Evolutionary conservation across 2,329 filamentous ascomycete genomes (phyloP), one percentile per base, ranked within the genome.

Genomic region (Xylaria sp.): DNA sequence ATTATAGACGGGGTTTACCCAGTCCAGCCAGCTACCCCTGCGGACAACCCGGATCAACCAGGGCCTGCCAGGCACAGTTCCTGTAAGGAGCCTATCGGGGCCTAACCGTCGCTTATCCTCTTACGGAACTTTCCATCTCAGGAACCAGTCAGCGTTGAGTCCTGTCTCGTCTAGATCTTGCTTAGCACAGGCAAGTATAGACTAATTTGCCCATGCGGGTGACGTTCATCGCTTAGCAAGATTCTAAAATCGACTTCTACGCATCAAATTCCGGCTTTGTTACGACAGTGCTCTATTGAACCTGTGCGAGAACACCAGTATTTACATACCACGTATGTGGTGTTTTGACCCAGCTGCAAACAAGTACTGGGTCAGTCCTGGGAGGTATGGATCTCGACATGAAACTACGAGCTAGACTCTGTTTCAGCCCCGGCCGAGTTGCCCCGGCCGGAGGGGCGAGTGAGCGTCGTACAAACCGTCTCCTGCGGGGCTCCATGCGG

Each of bases 401-500:
- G 65, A 67, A 68, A 70, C 60, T 65, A 65, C 61, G 28, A 51
- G 46, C 44, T 51, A 31, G 61, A 59, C 60, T 57, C 37, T 68
- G 68, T 70, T 70, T 70, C 68, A 70, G 65, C 44, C 60, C 64
- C 52, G 55, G 57, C 34, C 48, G 20, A 62, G 25, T 63, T 56
- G 62, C 66, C 55, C 69, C 61, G 66, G 68, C 58, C 44, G 44
- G 62, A 65, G 50, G 69, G 55, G 59, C 62, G 39, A 59, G 56
- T 20, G 63, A 62, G 57, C 25, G 12, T 56, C 52, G 12, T 56
- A 39, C 28, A 61, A 48, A 61, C 44, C 46, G 54, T 41, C 20
- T 63, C 15, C 54, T 52, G 66, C 63, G 66, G 69, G 66, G 60
- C 59, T 59, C 66, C 66, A 69, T 71, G 69, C 69, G 63, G 67